Evolutionary conservation across 495 filamentous ascomycete species (phyloP), one percentile per base, ranked within the genome.

Genomic region (Penicillium cinerascens): DNA sequence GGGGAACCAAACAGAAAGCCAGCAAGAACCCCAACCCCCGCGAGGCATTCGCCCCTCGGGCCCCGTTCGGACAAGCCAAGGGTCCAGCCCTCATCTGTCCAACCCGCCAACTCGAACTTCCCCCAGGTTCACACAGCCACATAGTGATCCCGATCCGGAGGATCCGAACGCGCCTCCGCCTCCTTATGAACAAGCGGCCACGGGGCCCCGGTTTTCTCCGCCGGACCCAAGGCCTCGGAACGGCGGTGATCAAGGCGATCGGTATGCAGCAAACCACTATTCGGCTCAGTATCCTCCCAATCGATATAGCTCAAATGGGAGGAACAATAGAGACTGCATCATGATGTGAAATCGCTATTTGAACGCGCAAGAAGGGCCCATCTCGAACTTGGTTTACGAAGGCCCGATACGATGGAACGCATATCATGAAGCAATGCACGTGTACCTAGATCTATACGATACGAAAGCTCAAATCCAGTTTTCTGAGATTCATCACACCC

Each of bases 151-250:
- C 60, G 69, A 55, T 53, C 68, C 16, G 17, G 72, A 70, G 22
- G 67, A 76, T n/a, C 78, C 72, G 6, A 75, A 81, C 42, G 82
- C 79, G 1, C 84, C 87, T 3, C 89, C 88, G 10, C 90, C 90
- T 6, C 84, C 81, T 13, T 95, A 95, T 63, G 90, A 93, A 69
- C 87, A 92, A 72, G 86, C 87, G 7, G 79, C 87, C 0, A 81
- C 76, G 26, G 76, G 78, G 43, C 78, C 75, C 6, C 77, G 79
- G 6, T 91, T 89, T 55, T 70, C 82, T 10, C 84, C 86, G 4
- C 84, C 87, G 0, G 63, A 69, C 18, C 74, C 79, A 16, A 80
- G 82, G 51, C 81, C 87, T 0, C 53, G n/a, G 7, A 45, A 56
- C 22, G 44, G 52, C 6, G 50, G 55, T 21, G n/a, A 48, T 33